Evolutionary conservation across 371 early-diverging fungal species (phyloP).

Genomic region (Syncephalastrum monosporum): DNA sequence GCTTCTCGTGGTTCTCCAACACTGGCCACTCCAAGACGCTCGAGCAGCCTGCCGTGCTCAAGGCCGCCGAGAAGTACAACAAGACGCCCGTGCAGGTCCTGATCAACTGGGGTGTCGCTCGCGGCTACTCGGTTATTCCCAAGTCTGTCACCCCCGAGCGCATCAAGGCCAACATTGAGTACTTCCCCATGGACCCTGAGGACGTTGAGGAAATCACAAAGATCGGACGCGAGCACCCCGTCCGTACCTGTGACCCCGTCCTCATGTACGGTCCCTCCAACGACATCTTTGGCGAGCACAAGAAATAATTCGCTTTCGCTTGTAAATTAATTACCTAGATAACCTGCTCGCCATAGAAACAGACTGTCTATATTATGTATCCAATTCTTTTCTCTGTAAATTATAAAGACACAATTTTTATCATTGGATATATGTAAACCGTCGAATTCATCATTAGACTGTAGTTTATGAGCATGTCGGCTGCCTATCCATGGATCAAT

Average conservation of each 20-base stretch:
- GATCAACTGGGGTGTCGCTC: constrained; percentile 75
- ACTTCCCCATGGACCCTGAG: constrained; percentile 33
- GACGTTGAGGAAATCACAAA: constrained; percentile 34
- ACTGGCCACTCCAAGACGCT: constrained; percentile 8
- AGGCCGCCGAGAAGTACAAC: constrained; percentile 71
- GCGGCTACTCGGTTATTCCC: constrained; percentile 63
- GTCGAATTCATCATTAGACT: no score
- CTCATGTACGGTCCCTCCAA: constrained; percentile 28
- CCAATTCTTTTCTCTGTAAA: no score
- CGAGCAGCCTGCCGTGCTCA: constrained; percentile 28
- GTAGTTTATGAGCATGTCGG: no score
- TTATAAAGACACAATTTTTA: no score
- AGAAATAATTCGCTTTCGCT: constrained; percentile 9
- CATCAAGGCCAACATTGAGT: constrained; percentile 41
- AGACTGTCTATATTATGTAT: no score
- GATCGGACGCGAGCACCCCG: constrained; percentile 25
- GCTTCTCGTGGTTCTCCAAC: constrained; percentile 13
- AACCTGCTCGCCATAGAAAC: no score
- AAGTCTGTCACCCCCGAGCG: constrained; percentile 54
- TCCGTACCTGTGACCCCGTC: constrained; percentile 34
- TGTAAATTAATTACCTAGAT: no score
- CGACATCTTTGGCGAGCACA: constrained; percentile 33
- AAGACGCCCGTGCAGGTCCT: constrained; percentile 72
- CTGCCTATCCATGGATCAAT: no score
- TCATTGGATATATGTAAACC: no score